These are phyloP conservation scores for Rutstroemia sp. DNA, from an alignment of 2,329 filamentous ascomycete genomes.

Conservation along the genomic window DNA sequence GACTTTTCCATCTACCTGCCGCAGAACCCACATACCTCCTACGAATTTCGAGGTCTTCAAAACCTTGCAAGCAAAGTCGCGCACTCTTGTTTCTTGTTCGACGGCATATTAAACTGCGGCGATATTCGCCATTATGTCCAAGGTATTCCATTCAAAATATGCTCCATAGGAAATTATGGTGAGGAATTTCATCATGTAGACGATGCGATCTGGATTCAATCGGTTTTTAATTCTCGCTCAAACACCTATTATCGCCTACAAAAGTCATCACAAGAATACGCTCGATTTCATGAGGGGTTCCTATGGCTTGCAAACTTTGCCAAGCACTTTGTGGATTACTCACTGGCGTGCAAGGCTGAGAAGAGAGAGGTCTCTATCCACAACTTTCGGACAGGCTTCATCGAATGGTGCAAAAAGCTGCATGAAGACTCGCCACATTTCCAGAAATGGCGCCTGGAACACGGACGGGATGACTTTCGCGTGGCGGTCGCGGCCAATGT, in stretches of 20 bases:
- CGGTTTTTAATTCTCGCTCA: slow-evolving; percentile 34
- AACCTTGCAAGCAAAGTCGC: slow-evolving; percentile 37
- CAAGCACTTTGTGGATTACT: slow-evolving; percentile 66
- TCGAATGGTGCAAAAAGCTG: slow-evolving; percentile 42
- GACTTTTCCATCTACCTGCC: slow-evolving; percentile 51
- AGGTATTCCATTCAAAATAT: slow-evolving; percentile 45
- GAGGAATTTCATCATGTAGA: slow-evolving; percentile 39
- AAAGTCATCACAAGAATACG: slow-evolving; percentile 51
- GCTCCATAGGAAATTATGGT: slow-evolving; percentile 63
- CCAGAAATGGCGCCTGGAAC: slow-evolving; percentile 45
- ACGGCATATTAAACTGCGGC: slow-evolving; percentile 49
- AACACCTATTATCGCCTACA: slow-evolving; percentile 58
- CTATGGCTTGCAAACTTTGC: slow-evolving; percentile 63
- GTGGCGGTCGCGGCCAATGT: slow-evolving; percentile 50
- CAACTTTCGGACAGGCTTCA: slow-evolving; percentile 52
- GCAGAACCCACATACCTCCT: slow-evolving; percentile 26
- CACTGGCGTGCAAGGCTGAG: slow-evolving; percentile 11
- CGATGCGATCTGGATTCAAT: slow-evolving; percentile 57
- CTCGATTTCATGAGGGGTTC: slow-evolving; percentile 54
- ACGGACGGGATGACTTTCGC: slow-evolving; percentile 55
- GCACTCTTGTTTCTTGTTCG: slow-evolving; percentile 43
- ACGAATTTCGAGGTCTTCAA: slow-evolving; percentile 50
- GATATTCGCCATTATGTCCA: slow-evolving; percentile 41
- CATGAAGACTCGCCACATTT: slow-evolving; percentile 41
- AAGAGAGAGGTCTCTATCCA: slow-evolving; percentile 38